Conservation (phyloP, 75 land plant species). For the Chamaecyparis obtusa region DNA sequence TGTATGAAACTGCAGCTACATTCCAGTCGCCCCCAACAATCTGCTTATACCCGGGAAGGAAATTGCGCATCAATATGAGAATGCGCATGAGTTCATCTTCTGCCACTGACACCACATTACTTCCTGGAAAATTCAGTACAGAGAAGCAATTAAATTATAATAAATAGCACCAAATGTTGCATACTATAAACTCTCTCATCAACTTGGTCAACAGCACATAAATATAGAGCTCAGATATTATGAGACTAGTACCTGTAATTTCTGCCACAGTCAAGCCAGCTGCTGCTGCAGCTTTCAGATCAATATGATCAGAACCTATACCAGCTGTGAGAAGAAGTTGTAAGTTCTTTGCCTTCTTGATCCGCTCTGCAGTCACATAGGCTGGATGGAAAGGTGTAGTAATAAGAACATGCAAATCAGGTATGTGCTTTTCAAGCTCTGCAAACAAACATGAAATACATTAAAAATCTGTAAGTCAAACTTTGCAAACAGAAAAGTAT, state of each 20-base stretch:
- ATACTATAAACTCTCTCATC: not conserved
- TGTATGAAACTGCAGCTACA: constrained; percentile 76
- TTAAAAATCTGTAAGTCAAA: not conserved
- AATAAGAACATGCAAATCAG: constrained; percentile 80
- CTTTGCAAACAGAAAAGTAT: not conserved
- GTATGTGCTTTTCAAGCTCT: constrained; percentile 89
- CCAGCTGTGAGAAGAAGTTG: constrained; percentile 88
- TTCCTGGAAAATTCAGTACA: constrained; percentile 38
- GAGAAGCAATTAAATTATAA: not conserved
- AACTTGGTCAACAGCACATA: not conserved
- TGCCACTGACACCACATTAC: constrained; percentile 89
- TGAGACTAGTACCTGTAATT: constrained; percentile 52
- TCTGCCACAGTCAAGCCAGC: constrained; percentile 94
- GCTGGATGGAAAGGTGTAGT: constrained; percentile 97
- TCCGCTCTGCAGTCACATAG: constrained; percentile 86
- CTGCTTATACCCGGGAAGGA: constrained; percentile 78
- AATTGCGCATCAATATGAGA: constrained; percentile 83
- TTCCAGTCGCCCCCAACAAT: constrained; percentile 81
- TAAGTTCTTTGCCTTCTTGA: constrained; percentile 86
- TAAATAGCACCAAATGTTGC: not conserved
- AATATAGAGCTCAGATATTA: not conserved
- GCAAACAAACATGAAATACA: constrained; percentile 12
- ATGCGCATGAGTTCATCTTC: constrained; percentile 97
- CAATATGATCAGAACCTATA: constrained; percentile 96
- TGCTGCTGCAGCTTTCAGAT: constrained; percentile 82